These are phyloP conservation scores for Boehmeria nivea DNA, from an alignment of 306 rosid genomes.

Conservation along the genomic window DNA sequence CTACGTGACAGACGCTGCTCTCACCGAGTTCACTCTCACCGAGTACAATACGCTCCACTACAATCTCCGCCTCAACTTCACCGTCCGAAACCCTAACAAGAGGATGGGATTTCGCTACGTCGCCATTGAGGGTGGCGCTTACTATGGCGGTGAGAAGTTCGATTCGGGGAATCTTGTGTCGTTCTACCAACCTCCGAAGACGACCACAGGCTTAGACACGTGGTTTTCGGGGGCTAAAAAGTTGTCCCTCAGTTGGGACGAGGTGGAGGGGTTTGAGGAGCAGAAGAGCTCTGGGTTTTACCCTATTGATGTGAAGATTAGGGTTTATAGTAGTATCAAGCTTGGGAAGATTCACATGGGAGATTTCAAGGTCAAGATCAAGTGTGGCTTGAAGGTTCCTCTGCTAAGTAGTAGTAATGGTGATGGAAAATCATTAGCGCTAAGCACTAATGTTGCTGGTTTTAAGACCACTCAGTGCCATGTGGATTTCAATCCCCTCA, in stretches of 20 bases:
- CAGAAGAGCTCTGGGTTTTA: slow-evolving; percentile 11
- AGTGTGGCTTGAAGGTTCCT: slow-evolving; percentile 25
- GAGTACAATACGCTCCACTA: slow-evolving; percentile 12
- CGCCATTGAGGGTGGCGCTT: slow-evolving; percentile 9
- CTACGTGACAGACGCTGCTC: slow-evolving; percentile 23
- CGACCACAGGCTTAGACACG: slow-evolving; percentile 5
- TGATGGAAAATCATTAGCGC: background rate
- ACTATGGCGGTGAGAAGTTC: slow-evolving; percentile 12
- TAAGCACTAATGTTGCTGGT: background rate
- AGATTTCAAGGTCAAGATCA: slow-evolving; percentile 13
- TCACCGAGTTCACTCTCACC: slow-evolving; percentile 26
- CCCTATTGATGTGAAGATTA: slow-evolving; percentile 11
- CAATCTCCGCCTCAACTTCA: slow-evolving; percentile 22
- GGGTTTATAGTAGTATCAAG: slow-evolving; percentile 5
- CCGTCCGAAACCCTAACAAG: slow-evolving; percentile 26
- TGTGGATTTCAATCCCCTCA: slow-evolving; percentile 12
- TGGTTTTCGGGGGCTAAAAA: slow-evolving; percentile 2
- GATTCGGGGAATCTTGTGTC: background rate
- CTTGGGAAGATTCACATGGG: slow-evolving; percentile 11
- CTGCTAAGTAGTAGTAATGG: background rate
- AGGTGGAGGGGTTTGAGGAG: slow-evolving; percentile 6
- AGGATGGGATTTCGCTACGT: slow-evolving; percentile 15
- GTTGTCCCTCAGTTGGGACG: background rate
- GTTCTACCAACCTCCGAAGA: slow-evolving; percentile 13
- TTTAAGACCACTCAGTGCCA: slow-evolving; percentile 8